Evolutionary conservation across 31 red algal species (phyloP).

Genomic region (Porphyra umbilicalis): DNA sequence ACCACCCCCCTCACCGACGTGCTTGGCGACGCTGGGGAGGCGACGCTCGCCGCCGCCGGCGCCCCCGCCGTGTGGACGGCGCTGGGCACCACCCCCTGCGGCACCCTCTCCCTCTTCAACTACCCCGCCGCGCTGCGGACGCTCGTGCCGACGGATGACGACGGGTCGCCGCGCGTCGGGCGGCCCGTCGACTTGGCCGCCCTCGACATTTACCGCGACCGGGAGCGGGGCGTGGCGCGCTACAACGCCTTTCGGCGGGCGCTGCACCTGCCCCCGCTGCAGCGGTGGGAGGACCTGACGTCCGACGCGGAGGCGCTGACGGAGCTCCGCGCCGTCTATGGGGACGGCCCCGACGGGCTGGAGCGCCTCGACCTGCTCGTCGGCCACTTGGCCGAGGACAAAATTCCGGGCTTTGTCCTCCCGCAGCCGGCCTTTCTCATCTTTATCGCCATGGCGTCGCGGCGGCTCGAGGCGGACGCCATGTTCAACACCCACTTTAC

Average conservation of each 20-base stretch:
- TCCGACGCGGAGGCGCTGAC: neutral
- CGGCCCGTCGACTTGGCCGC: conserved; percentile 21
- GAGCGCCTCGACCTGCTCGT: conserved; percentile 24
- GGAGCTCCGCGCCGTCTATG: conserved; percentile 15
- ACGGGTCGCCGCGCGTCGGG: neutral
- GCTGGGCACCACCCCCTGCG: conserved; percentile 11
- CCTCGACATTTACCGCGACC: conserved; percentile 33
- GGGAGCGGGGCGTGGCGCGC: conserved; percentile 17
- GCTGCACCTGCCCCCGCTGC: conserved; percentile 9
- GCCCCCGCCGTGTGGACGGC: conserved; percentile 9
- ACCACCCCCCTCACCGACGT: neutral
- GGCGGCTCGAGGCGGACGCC: conserved; percentile 16
- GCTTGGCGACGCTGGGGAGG: conserved; percentile 18
- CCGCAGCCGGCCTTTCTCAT: conserved; percentile 32
- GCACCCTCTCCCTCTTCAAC: conserved; percentile 24
- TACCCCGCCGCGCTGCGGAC: conserved; percentile 17
- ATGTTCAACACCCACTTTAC: conserved; percentile 32
- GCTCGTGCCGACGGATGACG: conserved; percentile 9
- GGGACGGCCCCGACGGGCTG: conserved; percentile 5
- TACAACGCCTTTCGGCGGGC: conserved; percentile 39
- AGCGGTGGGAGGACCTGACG: conserved; percentile 2
- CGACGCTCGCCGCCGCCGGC: neutral
- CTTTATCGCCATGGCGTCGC: conserved; percentile 25
- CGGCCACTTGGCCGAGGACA: conserved; percentile 24
- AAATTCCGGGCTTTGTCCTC: conserved; percentile 21